These are phyloP conservation scores for Mucor lusitanicus DNA, from an alignment of 371 early-diverging fungal species.

Conservation along the genomic window DNA sequence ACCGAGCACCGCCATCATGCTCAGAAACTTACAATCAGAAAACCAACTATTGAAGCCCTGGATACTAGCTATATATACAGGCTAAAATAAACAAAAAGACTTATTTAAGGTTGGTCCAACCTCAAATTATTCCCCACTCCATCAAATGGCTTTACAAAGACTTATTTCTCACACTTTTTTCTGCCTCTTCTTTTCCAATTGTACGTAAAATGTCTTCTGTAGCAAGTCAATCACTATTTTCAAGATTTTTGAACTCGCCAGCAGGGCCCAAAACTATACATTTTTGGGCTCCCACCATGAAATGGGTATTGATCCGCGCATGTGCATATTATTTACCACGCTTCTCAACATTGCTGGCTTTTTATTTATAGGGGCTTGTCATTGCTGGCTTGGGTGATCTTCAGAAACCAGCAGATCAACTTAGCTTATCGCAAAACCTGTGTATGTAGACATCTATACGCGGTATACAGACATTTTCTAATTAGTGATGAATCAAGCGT, in stretches of 20 bases:
- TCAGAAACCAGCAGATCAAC: constrained; percentile 84
- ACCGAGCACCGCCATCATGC: neutral
- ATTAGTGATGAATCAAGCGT: constrained; percentile 43
- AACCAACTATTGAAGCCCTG: neutral
- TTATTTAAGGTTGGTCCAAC: neutral
- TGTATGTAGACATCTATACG: constrained; percentile 38
- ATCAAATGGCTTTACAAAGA: neutral
- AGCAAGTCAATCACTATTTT: constrained; percentile 57
- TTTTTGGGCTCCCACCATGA: constrained; percentile 48
- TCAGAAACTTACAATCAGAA: constrained; percentile 12
- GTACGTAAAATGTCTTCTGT: constrained; percentile 29
- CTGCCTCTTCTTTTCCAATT: constrained; percentile 10
- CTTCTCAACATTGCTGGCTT: neutral
- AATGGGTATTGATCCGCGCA: constrained; percentile 37
- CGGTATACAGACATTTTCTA: neutral
- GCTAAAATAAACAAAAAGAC: neutral
- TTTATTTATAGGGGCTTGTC: constrained; percentile 34
- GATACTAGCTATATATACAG: too few relatives aligned
- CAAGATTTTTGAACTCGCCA: constrained; percentile 78
- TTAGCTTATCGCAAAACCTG: constrained; percentile 70
- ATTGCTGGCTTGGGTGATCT: constrained; percentile 89
- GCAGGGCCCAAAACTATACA: constrained; percentile 62
- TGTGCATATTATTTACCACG: neutral
- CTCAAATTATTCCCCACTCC: neutral
- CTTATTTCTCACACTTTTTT: constrained; percentile 4